Evolutionary conservation across 148 eudicot species (phyloP), one percentile per base, ranked within the genome.

Genomic region (Chenopodium album): DNA sequence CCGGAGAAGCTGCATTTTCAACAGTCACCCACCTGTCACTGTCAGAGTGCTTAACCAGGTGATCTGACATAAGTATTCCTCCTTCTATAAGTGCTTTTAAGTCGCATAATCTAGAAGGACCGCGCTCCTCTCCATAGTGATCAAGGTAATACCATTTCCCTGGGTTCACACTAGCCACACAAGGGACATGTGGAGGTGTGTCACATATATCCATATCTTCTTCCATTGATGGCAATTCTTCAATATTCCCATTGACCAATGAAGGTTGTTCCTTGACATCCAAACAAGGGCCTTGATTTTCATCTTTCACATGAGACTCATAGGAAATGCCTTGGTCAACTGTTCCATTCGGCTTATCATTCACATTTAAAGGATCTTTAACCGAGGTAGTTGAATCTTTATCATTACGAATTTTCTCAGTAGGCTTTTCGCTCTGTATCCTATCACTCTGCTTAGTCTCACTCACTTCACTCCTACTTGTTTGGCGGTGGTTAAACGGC

Each of bases 161-260:
- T 6, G 87, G 68, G 81, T 81, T 82, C 46, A 90, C 79, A 85
- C 84, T 92, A 34, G 86, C 77, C 50, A 86, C 80, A 54, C 76
- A 66, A 31, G 99, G 89, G 41, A 86, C 92, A 85, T 92, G 98
- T 50, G 99, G 99, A 7, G 99, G 99, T 22, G 99, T 95, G 82
- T 95, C 90, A 75, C 99, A 90, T 80, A 95, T 95, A 89, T 95
- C 99, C 99, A 95, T 95, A 79, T 95, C 99, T 87, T 95, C 99
- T 82, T 95, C 99, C 99, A 95, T 95, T 10, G 99, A 95, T 76
- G 82, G 90, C 77, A 88, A 68, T 79, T 92, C 98, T 73, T 94
- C 98, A 56, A 52, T 50, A 44, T 78, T 80, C 69, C 88, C 92
- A 81, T 86, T 88, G 73, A 81, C 87, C 83, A 81, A 83, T 23